phyloP scores from a whole-genome alignment of 1,139 yeast genomes.

The Candida buenavistaensis region DNA sequence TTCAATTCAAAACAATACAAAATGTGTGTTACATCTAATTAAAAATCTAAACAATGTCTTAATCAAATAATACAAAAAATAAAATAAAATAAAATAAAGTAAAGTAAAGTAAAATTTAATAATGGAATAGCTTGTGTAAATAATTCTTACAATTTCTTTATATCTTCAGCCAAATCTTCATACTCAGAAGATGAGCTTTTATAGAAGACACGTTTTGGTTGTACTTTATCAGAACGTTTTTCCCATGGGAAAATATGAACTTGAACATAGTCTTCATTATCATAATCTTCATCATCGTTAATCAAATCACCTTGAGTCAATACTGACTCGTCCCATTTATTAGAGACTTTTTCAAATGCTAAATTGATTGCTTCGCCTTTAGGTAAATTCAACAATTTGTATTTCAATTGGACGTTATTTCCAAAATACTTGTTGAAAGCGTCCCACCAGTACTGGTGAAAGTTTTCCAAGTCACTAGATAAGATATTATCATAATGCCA shows the following conservation, averaged over 20 bases:
- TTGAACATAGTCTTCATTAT: conserved; percentile 5
- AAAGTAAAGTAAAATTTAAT: too few species aligned
- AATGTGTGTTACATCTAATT: too few species aligned
- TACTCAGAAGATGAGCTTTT: conserved; percentile 14
- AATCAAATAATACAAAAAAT: too few species aligned
- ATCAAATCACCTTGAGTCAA: conserved; percentile 1
- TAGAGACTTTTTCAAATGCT: conserved; percentile 27
- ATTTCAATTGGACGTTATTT: conserved; percentile 14
- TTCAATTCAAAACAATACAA: too few species aligned
- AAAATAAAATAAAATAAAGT: too few species aligned
- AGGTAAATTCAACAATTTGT: conserved; percentile 17
- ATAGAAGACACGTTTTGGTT: conserved; percentile 17
- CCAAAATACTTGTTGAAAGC: conserved; percentile 26
- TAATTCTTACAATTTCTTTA: conserved; percentile 9
- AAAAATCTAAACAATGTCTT: too few species aligned
- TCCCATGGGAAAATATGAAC: conserved; percentile 49
- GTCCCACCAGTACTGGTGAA: conserved; percentile 40
- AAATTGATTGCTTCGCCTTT: conserved; percentile 40
- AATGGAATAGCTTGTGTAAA: not conserved
- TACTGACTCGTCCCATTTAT: conserved; percentile 26
- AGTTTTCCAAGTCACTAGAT: conserved; percentile 17
- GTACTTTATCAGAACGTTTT: conserved; percentile 17
- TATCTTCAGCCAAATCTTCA: conserved; percentile 30
- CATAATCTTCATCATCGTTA: not conserved
- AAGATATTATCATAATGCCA: conserved; percentile 26